A percentile compares a stretch with the other conserved stretches of the same genome.
Conservation (phyloP, 208 protist genomes). For the Crithidia thermophila region DNA sequence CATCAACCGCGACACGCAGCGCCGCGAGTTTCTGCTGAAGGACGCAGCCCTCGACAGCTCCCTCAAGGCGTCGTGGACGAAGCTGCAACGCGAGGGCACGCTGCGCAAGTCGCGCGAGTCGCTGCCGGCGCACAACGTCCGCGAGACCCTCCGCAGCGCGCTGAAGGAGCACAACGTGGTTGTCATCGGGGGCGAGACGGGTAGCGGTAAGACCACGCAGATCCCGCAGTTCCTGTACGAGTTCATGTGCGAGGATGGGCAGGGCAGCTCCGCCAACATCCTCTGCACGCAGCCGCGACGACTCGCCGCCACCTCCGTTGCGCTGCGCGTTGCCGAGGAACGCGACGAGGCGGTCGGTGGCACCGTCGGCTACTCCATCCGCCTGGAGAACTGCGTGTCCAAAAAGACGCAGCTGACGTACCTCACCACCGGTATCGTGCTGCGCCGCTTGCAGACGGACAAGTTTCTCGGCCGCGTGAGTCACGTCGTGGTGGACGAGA, state of each 20-base stretch:
- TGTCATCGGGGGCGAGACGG: constrained; percentile 97
- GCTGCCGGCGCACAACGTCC: constrained; percentile 76
- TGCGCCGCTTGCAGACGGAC: constrained; percentile 90
- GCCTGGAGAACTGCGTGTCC: constrained; percentile 91
- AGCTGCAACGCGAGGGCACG: constrained; percentile 50
- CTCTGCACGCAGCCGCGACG: constrained; percentile 95
- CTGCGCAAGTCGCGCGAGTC: constrained; percentile 50
- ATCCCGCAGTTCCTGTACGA: constrained; percentile 97
- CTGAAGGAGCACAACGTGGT: constrained; percentile 86
- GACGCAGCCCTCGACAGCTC: constrained; percentile 41
- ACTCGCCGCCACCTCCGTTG: constrained; percentile 94
- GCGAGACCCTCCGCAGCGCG: constrained; percentile 64
- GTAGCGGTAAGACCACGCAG: constrained; percentile 98
- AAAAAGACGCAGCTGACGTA: constrained; percentile 91
- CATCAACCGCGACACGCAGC: constrained; percentile 31
- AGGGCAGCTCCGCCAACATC: constrained; percentile 89
- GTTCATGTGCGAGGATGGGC: constrained; percentile 87
- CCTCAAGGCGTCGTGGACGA: constrained; percentile 65
- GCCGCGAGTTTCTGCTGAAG: constrained; percentile 49
- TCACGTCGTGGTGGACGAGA: constrained; percentile 96
- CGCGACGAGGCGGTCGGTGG: constrained; percentile 89
- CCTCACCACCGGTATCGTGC: constrained; percentile 95
- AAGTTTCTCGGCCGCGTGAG: constrained; percentile 87
- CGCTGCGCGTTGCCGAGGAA: constrained; percentile 93
- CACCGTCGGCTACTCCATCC: constrained; percentile 93